These are phyloP conservation scores for Diaporthe longicolla DNA, from an alignment of 2,329 filamentous ascomycete species.

Conservation along the genomic window DNA sequence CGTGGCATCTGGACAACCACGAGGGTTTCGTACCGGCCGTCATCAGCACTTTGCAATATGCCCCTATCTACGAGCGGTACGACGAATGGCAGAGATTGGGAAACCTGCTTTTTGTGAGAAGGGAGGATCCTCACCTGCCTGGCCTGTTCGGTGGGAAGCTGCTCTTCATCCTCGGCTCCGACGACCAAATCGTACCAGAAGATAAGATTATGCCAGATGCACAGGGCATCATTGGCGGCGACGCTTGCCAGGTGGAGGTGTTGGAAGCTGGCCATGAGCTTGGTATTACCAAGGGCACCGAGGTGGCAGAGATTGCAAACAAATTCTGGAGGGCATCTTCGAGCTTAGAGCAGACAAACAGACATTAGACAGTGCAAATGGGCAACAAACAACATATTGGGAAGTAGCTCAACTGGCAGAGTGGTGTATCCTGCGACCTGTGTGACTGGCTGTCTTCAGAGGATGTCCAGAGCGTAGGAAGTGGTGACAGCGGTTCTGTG, in stretches of 20 bases:
- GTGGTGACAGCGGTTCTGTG: constrained; percentile 26
- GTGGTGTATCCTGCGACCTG: constrained; percentile 5
- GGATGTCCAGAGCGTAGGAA: not conserved
- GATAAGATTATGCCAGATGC: constrained; percentile 76
- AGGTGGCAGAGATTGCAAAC: constrained; percentile 64
- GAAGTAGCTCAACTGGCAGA: constrained; percentile 22
- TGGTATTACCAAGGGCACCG: constrained; percentile 71
- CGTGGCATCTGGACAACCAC: constrained; percentile 79
- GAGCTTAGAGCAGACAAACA: not conserved
- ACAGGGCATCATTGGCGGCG: constrained; percentile 67
- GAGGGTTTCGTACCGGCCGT: constrained; percentile 78
- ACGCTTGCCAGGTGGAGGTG: constrained; percentile 68
- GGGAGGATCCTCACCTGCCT: constrained; percentile 47
- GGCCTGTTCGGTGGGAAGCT: constrained; percentile 65
- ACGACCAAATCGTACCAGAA: constrained; percentile 76
- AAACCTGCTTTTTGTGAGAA: constrained; percentile 59
- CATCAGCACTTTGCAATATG: constrained; percentile 77
- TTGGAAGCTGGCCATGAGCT: constrained; percentile 79
- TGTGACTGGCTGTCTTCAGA: constrained; percentile 9
- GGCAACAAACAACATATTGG: not conserved
- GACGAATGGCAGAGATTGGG: constrained; percentile 73
- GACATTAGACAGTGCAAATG: not conserved
- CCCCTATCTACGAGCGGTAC: constrained; percentile 76
- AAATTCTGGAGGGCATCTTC: constrained; percentile 50
- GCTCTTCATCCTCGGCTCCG: constrained; percentile 74